Evolutionary conservation across 139 green algal species (phyloP).

Genomic region (Gonium pectorale): DNA sequence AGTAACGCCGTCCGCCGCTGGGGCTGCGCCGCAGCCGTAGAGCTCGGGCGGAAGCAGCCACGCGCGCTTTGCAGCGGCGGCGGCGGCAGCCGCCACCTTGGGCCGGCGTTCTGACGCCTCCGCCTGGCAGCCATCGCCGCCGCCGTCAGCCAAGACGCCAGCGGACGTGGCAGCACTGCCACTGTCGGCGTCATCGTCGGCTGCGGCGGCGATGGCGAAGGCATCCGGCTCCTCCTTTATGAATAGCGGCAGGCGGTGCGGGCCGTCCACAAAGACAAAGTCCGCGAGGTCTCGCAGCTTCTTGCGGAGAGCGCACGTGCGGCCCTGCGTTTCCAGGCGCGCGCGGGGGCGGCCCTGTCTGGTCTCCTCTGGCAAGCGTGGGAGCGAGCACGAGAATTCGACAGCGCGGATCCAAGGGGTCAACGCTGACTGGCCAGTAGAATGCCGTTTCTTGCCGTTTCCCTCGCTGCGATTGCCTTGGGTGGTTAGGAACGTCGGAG

Average conservation of each 20-base stretch:
- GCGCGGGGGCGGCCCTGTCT: no score
- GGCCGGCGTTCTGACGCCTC: no score
- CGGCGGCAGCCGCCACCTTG: not conserved
- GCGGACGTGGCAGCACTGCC: no score
- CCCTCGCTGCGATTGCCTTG: no score
- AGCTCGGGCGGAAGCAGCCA: conserved; percentile 63
- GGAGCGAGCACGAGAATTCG: no score
- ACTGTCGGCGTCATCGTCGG: no score
- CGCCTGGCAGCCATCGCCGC: no score
- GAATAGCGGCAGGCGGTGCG: conserved; percentile 79
- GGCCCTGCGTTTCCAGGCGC: conserved; percentile 61
- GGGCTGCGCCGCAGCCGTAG: not conserved
- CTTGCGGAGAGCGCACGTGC: conserved; percentile 71
- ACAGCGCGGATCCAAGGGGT: no score
- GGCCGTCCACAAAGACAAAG: conserved; percentile 87
- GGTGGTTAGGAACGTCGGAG: not conserved
- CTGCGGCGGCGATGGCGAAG: not conserved
- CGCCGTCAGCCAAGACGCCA: no score
- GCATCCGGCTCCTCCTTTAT: conserved; percentile 3
- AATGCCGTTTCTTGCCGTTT: no score
- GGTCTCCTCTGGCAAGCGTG: no score
- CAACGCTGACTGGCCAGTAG: no score
- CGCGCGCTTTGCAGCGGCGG: conserved; percentile 40
- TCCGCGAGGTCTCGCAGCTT: conserved; percentile 73
- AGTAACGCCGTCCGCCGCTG: not conserved